Percentiles rank a stretch among this genome's conserved stretches.
Evolutionary conservation across 306 rosid species (phyloP).

Genomic region (Quercus aquifolioides): DNA sequence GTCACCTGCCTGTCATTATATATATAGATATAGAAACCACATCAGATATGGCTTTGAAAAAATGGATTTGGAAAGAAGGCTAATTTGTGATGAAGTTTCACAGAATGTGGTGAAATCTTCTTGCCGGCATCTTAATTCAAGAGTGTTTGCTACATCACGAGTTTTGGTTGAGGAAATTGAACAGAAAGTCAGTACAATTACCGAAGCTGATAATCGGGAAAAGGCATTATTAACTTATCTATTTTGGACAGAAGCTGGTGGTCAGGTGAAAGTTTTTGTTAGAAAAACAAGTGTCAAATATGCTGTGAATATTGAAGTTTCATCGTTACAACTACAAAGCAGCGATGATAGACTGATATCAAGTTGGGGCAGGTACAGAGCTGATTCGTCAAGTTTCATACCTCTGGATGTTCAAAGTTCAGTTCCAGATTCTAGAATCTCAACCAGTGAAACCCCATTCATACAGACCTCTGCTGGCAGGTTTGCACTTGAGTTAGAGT

Average conservation of each 20-base stretch:
- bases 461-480: slow-evolving; percentile 30
- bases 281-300: slow-evolving; percentile 42
- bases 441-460: slow-evolving; percentile 38
- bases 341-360: slow-evolving; percentile 32
- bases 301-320: slow-evolving; percentile 56
- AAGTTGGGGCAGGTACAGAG: slow-evolving; percentile 73
- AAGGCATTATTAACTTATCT: slow-evolving; percentile 48
- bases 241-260: slow-evolving; percentile 74
- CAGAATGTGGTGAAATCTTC: slow-evolving; percentile 5
- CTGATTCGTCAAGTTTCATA: slow-evolving; percentile 44
- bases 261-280: slow-evolving; percentile 63
- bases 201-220: slow-evolving; percentile 28
- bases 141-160: slow-evolving; percentile 39
- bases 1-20: slow-evolving; percentile 21
- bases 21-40: slow-evolving; percentile 19
- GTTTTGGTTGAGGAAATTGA: slow-evolving; percentile 41
- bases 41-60: slow-evolving; percentile 25
- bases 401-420: slow-evolving; percentile 24
- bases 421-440: slow-evolving; percentile 19
- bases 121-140: slow-evolving; percentile 24
- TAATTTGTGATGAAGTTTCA: slow-evolving; percentile 15
- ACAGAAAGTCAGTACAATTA: slow-evolving; percentile 20
- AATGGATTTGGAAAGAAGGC: slow-evolving; percentile 29
- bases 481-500: slow-evolving; percentile 53
- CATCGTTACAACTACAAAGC: slow-evolving; percentile 30